Evolutionary conservation across 768 basidiomycete species (phyloP).

Genomic region (Lactarius evosmus): DNA sequence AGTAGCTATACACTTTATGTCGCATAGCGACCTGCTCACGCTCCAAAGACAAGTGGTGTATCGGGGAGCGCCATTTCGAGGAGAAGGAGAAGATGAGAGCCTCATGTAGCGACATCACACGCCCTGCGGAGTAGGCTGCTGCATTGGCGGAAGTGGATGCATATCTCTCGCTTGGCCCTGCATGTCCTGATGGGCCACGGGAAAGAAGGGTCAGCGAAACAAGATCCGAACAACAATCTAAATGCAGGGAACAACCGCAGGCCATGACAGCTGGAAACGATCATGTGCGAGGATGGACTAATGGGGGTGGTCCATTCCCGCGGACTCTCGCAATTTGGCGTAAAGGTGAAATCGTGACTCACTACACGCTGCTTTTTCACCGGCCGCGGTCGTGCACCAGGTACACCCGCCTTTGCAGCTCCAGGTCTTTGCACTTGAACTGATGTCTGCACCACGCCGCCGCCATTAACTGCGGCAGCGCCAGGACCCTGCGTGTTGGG

Average conservation of each 20-base stretch:
- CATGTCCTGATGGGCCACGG: constrained; percentile 20
- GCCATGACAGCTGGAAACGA: neutral
- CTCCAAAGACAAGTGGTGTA: neutral
- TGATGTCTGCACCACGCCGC: constrained; percentile 10
- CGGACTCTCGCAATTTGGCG: neutral
- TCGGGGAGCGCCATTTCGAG: constrained; percentile 10
- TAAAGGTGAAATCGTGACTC: constrained; percentile 13
- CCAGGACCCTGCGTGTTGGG: constrained; percentile 18
- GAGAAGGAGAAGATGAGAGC: neutral
- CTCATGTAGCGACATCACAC: constrained; percentile 16
- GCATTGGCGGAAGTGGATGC: constrained; percentile 26
- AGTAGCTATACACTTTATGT: constrained; percentile 1
- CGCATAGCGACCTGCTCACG: constrained; percentile 1
- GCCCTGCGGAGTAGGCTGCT: constrained; percentile 29
- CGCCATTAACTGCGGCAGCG: neutral
- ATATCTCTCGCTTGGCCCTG: constrained; percentile 29
- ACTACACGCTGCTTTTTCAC: constrained; percentile 29
- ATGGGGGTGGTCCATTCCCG: neutral
- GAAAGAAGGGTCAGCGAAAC: constrained; percentile 11
- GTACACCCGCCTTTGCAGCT: constrained; percentile 24
- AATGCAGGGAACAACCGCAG: neutral
- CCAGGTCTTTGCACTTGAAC: constrained; percentile 11
- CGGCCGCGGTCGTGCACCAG: constrained; percentile 27
- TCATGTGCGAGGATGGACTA: neutral
- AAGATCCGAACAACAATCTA: neutral